phyloP scores from a whole-genome alignment of 495 filamentous ascomycete species.

The Neurospora africana region DNA sequence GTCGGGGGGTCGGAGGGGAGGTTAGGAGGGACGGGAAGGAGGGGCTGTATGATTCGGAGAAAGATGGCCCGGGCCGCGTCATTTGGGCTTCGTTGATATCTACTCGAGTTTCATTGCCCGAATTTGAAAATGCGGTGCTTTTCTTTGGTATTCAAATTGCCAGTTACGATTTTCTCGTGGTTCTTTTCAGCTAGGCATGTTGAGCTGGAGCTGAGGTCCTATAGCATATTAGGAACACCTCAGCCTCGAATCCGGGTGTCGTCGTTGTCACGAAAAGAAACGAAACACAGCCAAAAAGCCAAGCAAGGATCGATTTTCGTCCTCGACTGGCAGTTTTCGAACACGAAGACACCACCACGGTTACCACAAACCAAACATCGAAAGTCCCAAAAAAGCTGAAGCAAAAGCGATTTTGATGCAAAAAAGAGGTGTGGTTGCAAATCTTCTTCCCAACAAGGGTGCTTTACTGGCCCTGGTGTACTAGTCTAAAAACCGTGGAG shows the following conservation, averaged over 20 bases:
- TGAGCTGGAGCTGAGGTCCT: background rate
- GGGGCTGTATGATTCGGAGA: background rate
- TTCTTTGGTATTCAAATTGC: background rate
- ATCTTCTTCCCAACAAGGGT: background rate
- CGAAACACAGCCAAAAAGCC: background rate
- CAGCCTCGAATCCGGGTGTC: background rate
- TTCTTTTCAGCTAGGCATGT: background rate
- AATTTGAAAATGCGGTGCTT: background rate
- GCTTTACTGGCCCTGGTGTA: background rate
- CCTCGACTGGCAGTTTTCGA: background rate
- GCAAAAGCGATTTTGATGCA: background rate
- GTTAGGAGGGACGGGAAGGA: background rate
- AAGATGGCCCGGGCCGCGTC: background rate
- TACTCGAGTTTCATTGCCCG: too few relatives aligned
- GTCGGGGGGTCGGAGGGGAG: background rate
- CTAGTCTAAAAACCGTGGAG: background rate
- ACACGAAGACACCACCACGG: background rate
- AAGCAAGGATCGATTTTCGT: background rate
- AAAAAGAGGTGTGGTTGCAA: background rate
- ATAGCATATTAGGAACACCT: background rate
- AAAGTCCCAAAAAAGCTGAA: background rate
- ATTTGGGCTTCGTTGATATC: background rate
- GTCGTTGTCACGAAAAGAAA: background rate
- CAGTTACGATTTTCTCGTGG: background rate
- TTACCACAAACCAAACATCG: background rate